Evolutionary conservation across 176 grass and related monocot species (phyloP).

Genomic region (Miscanthus lutarioriparius): DNA sequence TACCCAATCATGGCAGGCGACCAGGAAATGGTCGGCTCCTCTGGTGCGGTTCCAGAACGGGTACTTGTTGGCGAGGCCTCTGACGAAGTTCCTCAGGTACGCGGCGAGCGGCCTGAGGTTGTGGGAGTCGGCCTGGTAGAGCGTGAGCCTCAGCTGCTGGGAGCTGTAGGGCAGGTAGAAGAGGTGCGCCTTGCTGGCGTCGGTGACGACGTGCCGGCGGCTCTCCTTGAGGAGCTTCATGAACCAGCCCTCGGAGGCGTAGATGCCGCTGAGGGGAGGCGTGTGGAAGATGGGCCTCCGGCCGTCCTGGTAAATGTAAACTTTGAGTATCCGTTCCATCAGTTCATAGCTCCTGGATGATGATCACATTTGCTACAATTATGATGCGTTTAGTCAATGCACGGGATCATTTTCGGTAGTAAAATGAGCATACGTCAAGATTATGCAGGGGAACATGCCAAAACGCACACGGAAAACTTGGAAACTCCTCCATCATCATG

Average conservation of each 20-base stretch:
- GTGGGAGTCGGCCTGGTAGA: conserved; percentile 67
- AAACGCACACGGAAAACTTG: neutral
- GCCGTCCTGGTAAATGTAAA: conserved; percentile 71
- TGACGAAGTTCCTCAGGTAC: conserved; percentile 70
- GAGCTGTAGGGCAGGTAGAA: conserved; percentile 91
- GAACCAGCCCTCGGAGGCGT: conserved; percentile 85
- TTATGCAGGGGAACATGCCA: neutral
- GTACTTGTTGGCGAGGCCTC: conserved; percentile 65
- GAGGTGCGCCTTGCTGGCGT: conserved; percentile 63
- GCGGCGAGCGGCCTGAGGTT: conserved; percentile 51
- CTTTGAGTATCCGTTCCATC: conserved; percentile 87
- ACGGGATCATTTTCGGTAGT: neutral
- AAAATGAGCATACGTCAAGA: neutral
- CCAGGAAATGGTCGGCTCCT: conserved; percentile 76
- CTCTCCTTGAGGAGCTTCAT: conserved; percentile 84
- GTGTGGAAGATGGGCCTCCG: conserved; percentile 83
- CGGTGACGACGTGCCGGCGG: conserved; percentile 45
- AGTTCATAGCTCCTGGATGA: conserved; percentile 83
- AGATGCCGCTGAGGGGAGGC: conserved; percentile 66
- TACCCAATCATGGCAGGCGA: conserved; percentile 89
- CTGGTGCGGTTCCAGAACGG: conserved; percentile 76
- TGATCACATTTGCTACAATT: conserved; percentile 57
- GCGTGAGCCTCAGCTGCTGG: conserved; percentile 53
- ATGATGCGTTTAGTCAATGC: conserved; percentile 15
- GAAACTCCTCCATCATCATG: neutral